A percentile compares a stretch with the other conserved stretches of the same genome.
Conservation (phyloP, 257 asterid species). For the Mentha longifolia region DNA sequence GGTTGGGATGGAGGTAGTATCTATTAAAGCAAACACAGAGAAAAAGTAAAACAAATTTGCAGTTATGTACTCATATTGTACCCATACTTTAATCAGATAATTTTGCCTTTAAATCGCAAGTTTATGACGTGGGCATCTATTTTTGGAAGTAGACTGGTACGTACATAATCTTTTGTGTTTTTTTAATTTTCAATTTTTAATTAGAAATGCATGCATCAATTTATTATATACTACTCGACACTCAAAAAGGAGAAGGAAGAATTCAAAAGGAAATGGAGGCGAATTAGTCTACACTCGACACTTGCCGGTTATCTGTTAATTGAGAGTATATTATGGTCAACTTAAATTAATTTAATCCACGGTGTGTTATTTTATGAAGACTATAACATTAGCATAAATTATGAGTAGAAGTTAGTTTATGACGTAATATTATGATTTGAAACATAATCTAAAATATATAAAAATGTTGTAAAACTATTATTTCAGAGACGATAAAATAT, state of each 20-base stretch:
- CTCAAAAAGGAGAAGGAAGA: too few relatives aligned
- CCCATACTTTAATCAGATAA: neutral
- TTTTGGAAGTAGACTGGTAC: neutral
- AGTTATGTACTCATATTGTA: neutral
- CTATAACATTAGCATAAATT: neutral
- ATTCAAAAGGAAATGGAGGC: neutral
- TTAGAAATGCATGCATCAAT: neutral
- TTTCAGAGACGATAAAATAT: neutral
- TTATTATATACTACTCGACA: too few relatives aligned
- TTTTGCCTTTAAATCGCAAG: neutral
- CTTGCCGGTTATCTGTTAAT: conserved; percentile 13
- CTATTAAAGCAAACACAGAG: neutral
- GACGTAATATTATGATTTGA: neutral
- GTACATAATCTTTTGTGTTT: too few relatives aligned
- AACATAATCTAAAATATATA: neutral
- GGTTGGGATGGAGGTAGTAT: too few relatives aligned
- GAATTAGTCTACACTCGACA: conserved; percentile 5
- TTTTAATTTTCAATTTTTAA: too few relatives aligned
- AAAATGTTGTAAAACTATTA: neutral
- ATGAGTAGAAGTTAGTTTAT: neutral
- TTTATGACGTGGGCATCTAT: neutral
- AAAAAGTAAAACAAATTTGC: neutral
- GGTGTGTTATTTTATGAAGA: neutral
- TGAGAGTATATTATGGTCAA: conserved; percentile 4
- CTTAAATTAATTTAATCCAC: conserved; percentile 3